Evolutionary conservation across 106 monocot genomes (phyloP).

Genomic region (Agapanthus africanus): DNA sequence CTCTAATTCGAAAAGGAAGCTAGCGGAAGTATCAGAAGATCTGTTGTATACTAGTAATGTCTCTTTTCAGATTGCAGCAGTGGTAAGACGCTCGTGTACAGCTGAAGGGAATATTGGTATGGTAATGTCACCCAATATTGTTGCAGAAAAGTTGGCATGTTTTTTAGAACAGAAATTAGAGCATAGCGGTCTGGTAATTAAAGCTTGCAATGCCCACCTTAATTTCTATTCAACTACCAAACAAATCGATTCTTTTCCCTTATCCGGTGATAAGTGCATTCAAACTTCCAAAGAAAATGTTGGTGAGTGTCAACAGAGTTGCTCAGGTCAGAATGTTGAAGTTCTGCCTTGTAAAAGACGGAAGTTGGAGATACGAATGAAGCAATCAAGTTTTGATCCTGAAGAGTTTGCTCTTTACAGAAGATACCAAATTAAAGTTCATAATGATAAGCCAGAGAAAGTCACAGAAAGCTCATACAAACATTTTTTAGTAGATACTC

Average conservation of each 20-base stretch:
- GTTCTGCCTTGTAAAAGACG: conserved; percentile 28
- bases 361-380: conserved; percentile 70
- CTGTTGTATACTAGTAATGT: conserved; percentile 73
- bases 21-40: conserved; percentile 43
- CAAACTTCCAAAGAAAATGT: conserved; percentile 5
- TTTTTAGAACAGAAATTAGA: conserved; percentile 23
- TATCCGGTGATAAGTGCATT: background rate
- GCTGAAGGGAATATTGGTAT: conserved; percentile 8
- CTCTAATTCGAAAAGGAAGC: conserved; percentile 48
- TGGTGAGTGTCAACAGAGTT: conserved; percentile 12
- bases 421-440: conserved; percentile 85
- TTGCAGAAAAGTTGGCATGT: conserved; percentile 66
- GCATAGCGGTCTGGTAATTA: conserved; percentile 24
- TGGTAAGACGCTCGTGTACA: conserved; percentile 19
- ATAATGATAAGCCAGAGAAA: conserved; percentile 67
- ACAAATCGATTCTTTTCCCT: background rate
- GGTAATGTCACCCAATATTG: conserved; percentile 34
- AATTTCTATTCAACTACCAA: conserved; percentile 66
- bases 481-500: conserved; percentile 82
- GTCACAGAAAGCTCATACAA: conserved; percentile 65
- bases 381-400: conserved; percentile 76
- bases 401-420: conserved; percentile 79
- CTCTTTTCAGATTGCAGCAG: conserved; percentile 71
- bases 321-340: background rate
- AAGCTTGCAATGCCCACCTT: conserved; percentile 89